phyloP scores from a whole-genome alignment of 768 basidiomycete species.

The Leucocoprinus birnbaumii region DNA sequence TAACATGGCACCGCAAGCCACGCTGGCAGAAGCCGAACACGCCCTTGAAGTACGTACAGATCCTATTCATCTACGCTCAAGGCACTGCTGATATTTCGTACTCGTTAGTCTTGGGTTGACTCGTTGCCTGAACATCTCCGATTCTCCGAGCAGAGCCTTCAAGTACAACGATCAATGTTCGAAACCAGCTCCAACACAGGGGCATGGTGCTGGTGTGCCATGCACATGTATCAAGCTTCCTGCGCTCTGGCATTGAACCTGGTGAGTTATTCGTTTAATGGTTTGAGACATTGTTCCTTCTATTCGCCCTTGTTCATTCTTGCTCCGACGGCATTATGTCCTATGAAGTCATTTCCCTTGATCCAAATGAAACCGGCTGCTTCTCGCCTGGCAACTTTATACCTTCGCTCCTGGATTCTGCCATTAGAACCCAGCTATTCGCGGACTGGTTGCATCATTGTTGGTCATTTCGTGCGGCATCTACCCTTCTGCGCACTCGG shows the following conservation, averaged over 20 bases:
- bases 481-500: neutral
- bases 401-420: conserved; percentile 8
- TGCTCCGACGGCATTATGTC: neutral
- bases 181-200: conserved; percentile 77
- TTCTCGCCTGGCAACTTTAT: neutral
- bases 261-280: conserved; percentile 36
- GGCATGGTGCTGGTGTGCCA: conserved; percentile 78
- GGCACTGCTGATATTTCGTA: conserved; percentile 12
- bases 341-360: conserved; percentile 9
- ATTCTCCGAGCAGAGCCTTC: conserved; percentile 67
- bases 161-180: conserved; percentile 71
- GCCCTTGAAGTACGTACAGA: conserved; percentile 38
- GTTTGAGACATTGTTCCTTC: neutral
- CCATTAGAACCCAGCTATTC: conserved; percentile 14
- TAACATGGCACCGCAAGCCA: conserved; percentile 29
- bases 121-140: conserved; percentile 70
- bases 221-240: conserved; percentile 73
- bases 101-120: conserved; percentile 55
- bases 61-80: conserved; percentile 12
- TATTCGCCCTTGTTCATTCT: conserved; percentile 5
- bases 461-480: conserved; percentile 2
- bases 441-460: conserved; percentile 7
- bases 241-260: conserved; percentile 60
- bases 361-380: conserved; percentile 1
- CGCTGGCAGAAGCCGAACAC: conserved; percentile 39